Evolutionary conservation across 2,329 filamentous ascomycete species (phyloP), one percentile per base, ranked within the genome.

Genomic region (Fusarium sp.): DNA sequence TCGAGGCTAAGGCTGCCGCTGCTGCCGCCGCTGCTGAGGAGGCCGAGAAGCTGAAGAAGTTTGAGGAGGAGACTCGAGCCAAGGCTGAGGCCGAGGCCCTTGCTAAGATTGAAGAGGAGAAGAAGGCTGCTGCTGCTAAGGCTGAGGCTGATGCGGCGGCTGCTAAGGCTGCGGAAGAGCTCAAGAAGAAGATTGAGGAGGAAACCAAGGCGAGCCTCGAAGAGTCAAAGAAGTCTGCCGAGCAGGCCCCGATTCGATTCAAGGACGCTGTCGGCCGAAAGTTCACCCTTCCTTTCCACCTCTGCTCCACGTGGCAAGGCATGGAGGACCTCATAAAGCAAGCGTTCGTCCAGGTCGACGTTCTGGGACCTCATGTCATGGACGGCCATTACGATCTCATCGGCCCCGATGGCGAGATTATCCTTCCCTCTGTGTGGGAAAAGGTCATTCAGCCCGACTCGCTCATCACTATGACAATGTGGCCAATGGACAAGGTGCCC

Each of bases 201-300:
- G 87, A 87, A 7, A 85, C 88, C n/a, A 87, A 86, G 72, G 86
- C 87, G 57, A 86, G 84, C 72, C 75, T 87, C 22, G 77, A 87
- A 40, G 85, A 86, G 40, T 86, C 84, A 20, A 86, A 87, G 78
- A 86, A 87, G 71, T 84, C 82, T 74, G 88, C 88, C 70, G 89
- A 92, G 45, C 93, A 94, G 81, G 87, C 91, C 50, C 94, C 94
- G 3, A 94, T 98, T 81, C 92, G 92, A 76, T 97, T 97, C 85
- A 97, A 97, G 83, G 95, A 98, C 81, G 95, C 95, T 1, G 91
- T 98, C 17, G 94, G 94, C 35, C 90, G 95, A 75, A 98, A 97
- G 82, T 98, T 97, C 82, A 97, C 91, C 83, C 98, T 98, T 79
- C 95, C 95, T 2, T 98, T 92, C 84, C 90, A 95, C 72, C 82